phyloP scores from a whole-genome alignment of 345 rosid species.

The Gossypium bickii region DNA sequence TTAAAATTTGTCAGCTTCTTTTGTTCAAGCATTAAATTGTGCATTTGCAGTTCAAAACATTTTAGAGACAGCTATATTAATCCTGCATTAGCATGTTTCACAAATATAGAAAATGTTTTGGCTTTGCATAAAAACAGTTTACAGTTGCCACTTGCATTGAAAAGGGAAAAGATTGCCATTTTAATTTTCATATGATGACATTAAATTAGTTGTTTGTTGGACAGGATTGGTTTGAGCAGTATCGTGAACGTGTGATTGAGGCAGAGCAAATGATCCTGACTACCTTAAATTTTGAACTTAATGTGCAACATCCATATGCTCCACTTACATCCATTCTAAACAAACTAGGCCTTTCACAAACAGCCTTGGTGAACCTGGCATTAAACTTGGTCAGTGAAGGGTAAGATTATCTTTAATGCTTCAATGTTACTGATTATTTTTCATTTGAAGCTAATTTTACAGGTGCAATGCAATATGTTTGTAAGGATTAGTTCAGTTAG shows the following conservation, averaged over 20 bases:
- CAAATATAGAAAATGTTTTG: background rate
- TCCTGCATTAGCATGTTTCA: background rate
- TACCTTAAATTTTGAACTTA: constrained; percentile 70
- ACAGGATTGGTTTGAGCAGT: constrained; percentile 85
- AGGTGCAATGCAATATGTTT: constrained; percentile 20
- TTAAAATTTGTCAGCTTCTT: background rate
- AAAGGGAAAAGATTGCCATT: background rate
- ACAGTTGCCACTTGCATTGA: background rate
- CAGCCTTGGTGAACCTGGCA: constrained; percentile 64
- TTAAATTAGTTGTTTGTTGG: constrained; percentile 16
- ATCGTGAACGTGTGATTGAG: constrained; percentile 57
- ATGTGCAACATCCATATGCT: constrained; percentile 68
- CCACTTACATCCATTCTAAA: constrained; percentile 57
- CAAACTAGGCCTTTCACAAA: constrained; percentile 68
- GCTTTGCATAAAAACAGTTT: background rate
- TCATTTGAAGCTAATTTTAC: constrained; percentile 19
- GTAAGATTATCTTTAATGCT: constrained; percentile 37
- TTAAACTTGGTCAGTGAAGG: constrained; percentile 74
- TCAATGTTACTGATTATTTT: constrained; percentile 5
- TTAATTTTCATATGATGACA: constrained; percentile 13
- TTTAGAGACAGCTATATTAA: background rate
- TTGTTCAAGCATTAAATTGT: background rate
- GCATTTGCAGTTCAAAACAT: background rate
- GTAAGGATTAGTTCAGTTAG: constrained; percentile 13
- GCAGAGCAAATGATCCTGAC: constrained; percentile 79